Conservation (phyloP, 306 rosid species). For the Crotalaria pallida region DNA sequence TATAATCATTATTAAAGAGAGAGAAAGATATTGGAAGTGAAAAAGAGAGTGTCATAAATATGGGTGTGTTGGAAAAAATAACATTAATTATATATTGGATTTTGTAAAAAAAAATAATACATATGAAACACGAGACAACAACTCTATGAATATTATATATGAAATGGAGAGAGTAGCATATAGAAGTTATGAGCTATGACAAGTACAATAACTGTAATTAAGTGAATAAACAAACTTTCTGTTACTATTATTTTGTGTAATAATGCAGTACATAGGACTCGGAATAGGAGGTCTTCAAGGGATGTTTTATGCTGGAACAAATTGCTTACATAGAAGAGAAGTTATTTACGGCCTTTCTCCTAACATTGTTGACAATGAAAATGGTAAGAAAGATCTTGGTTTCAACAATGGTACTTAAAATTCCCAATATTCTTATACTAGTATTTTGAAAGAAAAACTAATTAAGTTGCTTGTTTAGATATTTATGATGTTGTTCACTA, state of each 20-base stretch:
- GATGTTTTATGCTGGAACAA: conserved; percentile 35
- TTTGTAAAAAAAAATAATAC: too few species aligned
- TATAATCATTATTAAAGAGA: too few species aligned
- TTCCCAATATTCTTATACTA: neutral
- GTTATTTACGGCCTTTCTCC: conserved; percentile 51
- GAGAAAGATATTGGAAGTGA: too few species aligned
- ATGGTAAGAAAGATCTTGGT: neutral
- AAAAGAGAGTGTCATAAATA: too few species aligned
- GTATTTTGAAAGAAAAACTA: neutral
- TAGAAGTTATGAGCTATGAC: neutral
- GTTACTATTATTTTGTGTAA: neutral
- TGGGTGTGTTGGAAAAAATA: too few species aligned
- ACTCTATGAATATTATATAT: too few species aligned
- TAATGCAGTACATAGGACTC: conserved; percentile 14
- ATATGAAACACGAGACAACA: too few species aligned
- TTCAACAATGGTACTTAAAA: neutral
- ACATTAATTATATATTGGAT: too few species aligned
- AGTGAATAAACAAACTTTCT: too few species aligned
- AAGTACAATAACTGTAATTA: neutral
- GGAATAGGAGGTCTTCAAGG: conserved; percentile 57
- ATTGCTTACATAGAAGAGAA: conserved; percentile 48
- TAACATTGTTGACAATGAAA: neutral
- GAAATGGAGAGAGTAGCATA: too few species aligned
- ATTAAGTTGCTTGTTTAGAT: too few species aligned
- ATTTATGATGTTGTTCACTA: too few species aligned